These are phyloP conservation scores for Citrus trifoliata DNA, from an alignment of 345 rosid genomes.

Conservation along the genomic window DNA sequence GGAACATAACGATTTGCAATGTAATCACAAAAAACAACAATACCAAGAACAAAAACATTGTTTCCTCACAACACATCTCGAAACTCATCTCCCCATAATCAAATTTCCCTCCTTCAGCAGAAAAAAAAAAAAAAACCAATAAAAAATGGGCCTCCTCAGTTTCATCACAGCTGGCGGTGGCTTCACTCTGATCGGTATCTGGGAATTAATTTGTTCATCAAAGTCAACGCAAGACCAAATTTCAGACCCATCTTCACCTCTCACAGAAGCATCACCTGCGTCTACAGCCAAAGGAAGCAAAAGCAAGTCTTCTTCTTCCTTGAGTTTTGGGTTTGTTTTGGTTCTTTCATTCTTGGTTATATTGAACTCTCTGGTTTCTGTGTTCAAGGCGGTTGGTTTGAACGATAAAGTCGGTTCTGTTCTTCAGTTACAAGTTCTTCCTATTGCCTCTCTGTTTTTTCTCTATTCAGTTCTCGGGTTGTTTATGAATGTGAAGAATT, in stretches of 20 bases:
- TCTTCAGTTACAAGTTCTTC: conserved; percentile 64
- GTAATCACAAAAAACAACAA: not conserved
- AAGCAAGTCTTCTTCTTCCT: conserved; percentile 11
- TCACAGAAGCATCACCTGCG: conserved; percentile 6
- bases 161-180: conserved; percentile 60
- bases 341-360: conserved; percentile 49
- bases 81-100: not conserved
- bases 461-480: conserved; percentile 57
- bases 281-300: not conserved
- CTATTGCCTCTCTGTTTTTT: conserved; percentile 53
- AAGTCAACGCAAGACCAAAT: conserved; percentile 1
- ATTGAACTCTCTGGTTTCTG: conserved; percentile 51
- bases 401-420: conserved; percentile 62
- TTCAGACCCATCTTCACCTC: conserved; percentile 30
- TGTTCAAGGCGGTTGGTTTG: conserved; percentile 47
- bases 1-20: not conserved
- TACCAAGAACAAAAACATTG: not conserved
- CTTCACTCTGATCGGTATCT: conserved; percentile 53
- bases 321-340: conserved; percentile 24
- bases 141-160: conserved; percentile 50
- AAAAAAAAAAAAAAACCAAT: not conserved
- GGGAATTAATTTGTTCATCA: conserved; percentile 48
- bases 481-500: conserved; percentile 23
- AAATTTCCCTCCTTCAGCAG: not conserved
- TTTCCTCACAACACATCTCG: not conserved